Evolutionary conservation across 225 moss, liverwort and hornwort genomes (phyloP), one percentile per base, ranked within the genome.

Genomic region (Bryum argenteum): DNA sequence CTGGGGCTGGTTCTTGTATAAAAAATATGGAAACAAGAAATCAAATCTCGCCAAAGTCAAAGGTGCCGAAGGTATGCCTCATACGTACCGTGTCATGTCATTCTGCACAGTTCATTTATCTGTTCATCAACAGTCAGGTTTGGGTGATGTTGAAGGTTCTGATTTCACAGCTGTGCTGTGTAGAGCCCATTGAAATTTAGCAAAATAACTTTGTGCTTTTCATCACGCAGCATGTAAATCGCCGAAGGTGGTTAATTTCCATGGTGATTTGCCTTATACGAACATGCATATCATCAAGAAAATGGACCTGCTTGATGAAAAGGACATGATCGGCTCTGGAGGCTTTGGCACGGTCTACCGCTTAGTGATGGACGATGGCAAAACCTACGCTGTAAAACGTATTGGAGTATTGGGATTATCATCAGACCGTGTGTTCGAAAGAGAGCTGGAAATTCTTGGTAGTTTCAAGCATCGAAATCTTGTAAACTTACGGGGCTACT

Each of bases 381-480:
- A 82, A 62, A 86, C 77, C 72, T 93, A 83, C 79, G 95, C 95
- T 37, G 93, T 96, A 18, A 96, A 96, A 66, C 87, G 87, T 33
- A 78, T 94, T 70, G 90, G 88, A 53, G 79, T 88, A 28, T 73
- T 53, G 74, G 91, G 92, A 41, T 57, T 82, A 41, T 84, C 81
- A 42, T 89, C 91, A 60, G 93, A 89, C 61, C 89, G 91, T 42
- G 81, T 91, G 41, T 89, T 93, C 63, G 95, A 91, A 65, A 76
- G 89, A 70, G 93, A 93, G 67, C 69, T 93, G 57, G 91, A 96
- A 69, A 91, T 91, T 42, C 74, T 93, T 72, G 95, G 95, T 12
- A 90, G 87, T 78, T 89, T 95, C 73, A 95, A 92, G 87, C 95
- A 95, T 73, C 79, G 90, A 75, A 95, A 95, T 66, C 89, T 95